Conservation (phyloP, 495 filamentous ascomycete species). For the Hypoxylon trugodes region DNA sequence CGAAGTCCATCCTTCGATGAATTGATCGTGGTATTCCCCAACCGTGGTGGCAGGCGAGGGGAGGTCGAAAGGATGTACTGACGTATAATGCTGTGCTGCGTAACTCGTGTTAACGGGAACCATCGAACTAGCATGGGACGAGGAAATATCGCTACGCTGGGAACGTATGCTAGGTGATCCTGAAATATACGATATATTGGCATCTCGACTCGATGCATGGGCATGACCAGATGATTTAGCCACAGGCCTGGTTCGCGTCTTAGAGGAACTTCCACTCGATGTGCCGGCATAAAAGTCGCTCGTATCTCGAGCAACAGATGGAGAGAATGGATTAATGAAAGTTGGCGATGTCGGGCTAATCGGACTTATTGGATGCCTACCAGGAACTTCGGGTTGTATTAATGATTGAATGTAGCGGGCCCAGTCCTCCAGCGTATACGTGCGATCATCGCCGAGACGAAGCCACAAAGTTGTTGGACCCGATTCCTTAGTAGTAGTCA, state of each 20-base stretch:
- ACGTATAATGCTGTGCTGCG: conserved; percentile 51
- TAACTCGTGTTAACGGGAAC: conserved; percentile 49
- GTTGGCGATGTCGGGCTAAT: conserved; percentile 54
- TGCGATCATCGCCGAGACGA: conserved; percentile 51
- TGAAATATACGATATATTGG: conserved; percentile 48
- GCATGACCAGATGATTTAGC: conserved; percentile 47
- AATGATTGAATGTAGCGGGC: conserved; percentile 54
- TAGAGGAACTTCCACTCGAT: conserved; percentile 44
- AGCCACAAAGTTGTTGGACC: conserved; percentile 54
- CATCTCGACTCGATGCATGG: conserved; percentile 49
- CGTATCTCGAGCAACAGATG: conserved; percentile 43
- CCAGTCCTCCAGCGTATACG: conserved; percentile 54
- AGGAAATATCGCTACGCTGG: conserved; percentile 62
- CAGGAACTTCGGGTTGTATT: conserved; percentile 48
- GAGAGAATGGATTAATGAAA: conserved; percentile 56
- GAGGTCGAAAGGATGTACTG: conserved; percentile 56
- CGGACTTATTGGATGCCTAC: conserved; percentile 49
- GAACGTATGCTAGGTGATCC: conserved; percentile 64
- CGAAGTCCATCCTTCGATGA: conserved; percentile 65
- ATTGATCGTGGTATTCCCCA: conserved; percentile 61
- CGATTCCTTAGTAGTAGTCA: conserved; percentile 54
- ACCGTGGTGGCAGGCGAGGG: conserved; percentile 60
- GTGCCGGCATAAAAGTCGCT: conserved; percentile 45
- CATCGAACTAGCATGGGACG: conserved; percentile 56
- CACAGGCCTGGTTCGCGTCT: conserved; percentile 33